Evolutionary conservation across 768 basidiomycete species (phyloP).

Genomic region (Lactarius sp.): DNA sequence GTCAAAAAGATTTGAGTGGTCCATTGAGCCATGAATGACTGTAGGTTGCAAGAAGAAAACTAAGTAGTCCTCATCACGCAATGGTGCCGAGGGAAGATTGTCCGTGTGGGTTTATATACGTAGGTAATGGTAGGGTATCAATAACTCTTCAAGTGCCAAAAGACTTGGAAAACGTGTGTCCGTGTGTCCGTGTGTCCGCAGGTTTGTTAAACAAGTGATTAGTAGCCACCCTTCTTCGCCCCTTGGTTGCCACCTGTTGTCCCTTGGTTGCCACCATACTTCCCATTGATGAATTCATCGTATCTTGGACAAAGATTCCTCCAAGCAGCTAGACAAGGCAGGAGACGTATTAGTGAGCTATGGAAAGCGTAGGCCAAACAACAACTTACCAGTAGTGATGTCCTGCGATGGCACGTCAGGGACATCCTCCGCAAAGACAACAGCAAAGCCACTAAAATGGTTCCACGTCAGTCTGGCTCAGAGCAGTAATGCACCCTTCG

Average conservation of each 20-base stretch:
- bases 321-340: not conserved
- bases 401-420: not conserved
- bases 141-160: too few species aligned
- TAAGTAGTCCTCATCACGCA: not conserved
- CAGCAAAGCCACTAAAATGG: constrained; percentile 9
- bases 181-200: not conserved
- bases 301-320: not conserved
- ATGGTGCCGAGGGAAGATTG: constrained; percentile 25
- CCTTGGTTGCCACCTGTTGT: too few species aligned
- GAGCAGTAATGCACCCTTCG: constrained; percentile 30
- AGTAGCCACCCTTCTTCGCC: not conserved
- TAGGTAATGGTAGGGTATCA: too few species aligned
- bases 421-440: too few species aligned
- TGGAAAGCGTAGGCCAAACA: not conserved
- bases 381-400: not conserved
- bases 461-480: constrained; percentile 10
- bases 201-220: constrained; percentile 18
- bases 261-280: too few species aligned
- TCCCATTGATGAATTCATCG: not conserved
- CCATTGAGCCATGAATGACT: too few species aligned
- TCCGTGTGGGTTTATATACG: constrained; percentile 14
- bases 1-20: too few species aligned
- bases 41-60: too few species aligned
- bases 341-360: not conserved
- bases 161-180: not conserved